phyloP scores from a whole-genome alignment of 148 eudicot genomes.

The Amaranthus hypochondriacus region DNA sequence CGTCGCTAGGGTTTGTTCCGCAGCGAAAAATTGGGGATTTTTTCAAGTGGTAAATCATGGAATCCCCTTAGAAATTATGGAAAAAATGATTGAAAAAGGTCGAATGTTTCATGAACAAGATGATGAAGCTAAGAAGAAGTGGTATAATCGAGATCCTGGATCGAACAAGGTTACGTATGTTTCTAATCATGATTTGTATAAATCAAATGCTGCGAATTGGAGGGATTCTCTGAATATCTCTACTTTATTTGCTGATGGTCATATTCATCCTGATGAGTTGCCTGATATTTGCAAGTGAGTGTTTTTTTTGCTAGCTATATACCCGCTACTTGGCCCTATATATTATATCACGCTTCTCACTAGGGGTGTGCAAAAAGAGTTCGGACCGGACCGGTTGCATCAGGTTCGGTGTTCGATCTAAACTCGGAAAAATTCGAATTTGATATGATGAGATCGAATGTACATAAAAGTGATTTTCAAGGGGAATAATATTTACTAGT shows the following conservation, averaged over 20 bases:
- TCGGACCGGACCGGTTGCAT: no score
- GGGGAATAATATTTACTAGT: no score
- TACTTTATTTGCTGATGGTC: not conserved
- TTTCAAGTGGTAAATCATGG: conserved; percentile 53
- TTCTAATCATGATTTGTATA: conserved; percentile 37
- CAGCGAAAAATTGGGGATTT: conserved; percentile 43
- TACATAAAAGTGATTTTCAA: no score
- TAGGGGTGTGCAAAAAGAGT: no score
- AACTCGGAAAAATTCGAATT: no score
- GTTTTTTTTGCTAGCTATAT: no score
- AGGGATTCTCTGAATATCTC: conserved; percentile 35
- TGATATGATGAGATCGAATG: no score
- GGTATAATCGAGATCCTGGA: conserved; percentile 24
- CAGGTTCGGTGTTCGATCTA: no score
- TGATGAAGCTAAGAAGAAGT: conserved; percentile 35
- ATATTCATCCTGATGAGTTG: not conserved
- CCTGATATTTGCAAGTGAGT: not conserved
- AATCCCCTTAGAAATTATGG: conserved; percentile 24
- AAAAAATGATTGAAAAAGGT: conserved; percentile 32
- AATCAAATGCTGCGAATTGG: conserved; percentile 41
- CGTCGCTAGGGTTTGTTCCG: conserved; percentile 15
- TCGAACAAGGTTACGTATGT: conserved; percentile 15
- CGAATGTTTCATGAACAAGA: conserved; percentile 43
- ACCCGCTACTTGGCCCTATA: not conserved
- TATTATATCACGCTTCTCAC: no score